Base-by-base conservation (phyloP, 331 rosid species). In the Malus hybrid region DNA sequence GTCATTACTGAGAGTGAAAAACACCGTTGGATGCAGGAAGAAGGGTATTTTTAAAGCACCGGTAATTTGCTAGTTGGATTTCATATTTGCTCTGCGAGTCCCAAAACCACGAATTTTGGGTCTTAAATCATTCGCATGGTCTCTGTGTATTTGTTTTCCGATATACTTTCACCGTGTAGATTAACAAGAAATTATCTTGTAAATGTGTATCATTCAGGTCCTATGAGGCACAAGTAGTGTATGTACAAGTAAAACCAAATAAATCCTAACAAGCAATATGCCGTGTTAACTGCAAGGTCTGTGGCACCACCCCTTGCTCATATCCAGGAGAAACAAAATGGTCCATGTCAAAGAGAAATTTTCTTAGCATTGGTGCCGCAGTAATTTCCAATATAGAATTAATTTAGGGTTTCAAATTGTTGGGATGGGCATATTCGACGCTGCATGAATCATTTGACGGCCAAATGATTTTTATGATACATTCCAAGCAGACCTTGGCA, bases 11-110 rank as follows among this genome's bases (percentile, higher is more conserved):
- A 93, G 87, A 93, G 98, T 76, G 98, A 93, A 84, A 93, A 91
- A 72, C 88, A 82, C 80, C 96, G 93, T 30, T 93, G 98, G 98
- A 87, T 81, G 97, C 98, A 1, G 98, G 98, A 73, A 89, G 97
- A 50, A 79, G 84, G 86, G 96, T 88, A 70, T 93, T 93, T 79
- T 73, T 93, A 76, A 93, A 29, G 89, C 97, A 91, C 83, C 87
- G 93, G 98, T 90, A 84, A 71, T 16, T 79, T 42, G 13, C 57
- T 39, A 79, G 15, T 34, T 24, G 14, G 39, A 24, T 34, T 52
- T 68, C 6, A 24, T 22, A 50, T 61, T 69, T 28, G 12, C 24
- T 68, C n/a, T 15, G 44, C 0, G 11, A 74, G 28, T 61, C 68
- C 58, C 16, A 68, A 60, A 46, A 33, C 61, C 26, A 72, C 6